A percentile compares a stretch with the other conserved stretches of the same genome.
Evolutionary conservation across 139 green algal species (phyloP).

Genomic region (Zygnema cylindricum): DNA sequence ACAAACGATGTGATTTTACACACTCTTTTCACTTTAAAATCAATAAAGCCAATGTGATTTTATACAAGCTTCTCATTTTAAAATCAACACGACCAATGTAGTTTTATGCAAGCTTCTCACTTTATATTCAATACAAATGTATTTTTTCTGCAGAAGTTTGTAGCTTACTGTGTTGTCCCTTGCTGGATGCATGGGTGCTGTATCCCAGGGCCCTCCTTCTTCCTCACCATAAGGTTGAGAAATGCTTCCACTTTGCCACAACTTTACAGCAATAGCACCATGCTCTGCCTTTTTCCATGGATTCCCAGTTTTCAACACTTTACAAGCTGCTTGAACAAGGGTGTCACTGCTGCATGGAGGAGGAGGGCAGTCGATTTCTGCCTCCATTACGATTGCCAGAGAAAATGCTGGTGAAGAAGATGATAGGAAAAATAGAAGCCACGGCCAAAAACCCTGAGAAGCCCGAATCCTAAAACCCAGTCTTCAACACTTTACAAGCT

Average conservation of each 20-base stretch:
- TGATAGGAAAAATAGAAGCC: no score
- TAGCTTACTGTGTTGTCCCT: neutral
- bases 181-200: neutral
- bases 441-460: no score
- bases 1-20: no score
- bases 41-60: no score
- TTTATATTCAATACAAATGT: neutral
- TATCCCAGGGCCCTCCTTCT: neutral
- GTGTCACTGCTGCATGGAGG: neutral
- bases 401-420: no score
- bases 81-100: no score
- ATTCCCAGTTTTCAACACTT: slow-evolving; percentile 38
- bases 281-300: slow-evolving; percentile 39
- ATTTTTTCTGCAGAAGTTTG: neutral
- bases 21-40: no score
- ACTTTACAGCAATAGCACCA: neutral
- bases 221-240: neutral
- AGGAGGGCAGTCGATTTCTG: neutral
- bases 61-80: no score
- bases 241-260: slow-evolving; percentile 38
- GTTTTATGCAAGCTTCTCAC: neutral
- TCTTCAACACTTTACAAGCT: slow-evolving; percentile 44
- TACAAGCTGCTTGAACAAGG: slow-evolving; percentile 26
- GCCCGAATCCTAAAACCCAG: no score
- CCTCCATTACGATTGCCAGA: neutral